Conservation (phyloP, 129 eudicot genomes). For the Chrysanthemum makinoi region DNA sequence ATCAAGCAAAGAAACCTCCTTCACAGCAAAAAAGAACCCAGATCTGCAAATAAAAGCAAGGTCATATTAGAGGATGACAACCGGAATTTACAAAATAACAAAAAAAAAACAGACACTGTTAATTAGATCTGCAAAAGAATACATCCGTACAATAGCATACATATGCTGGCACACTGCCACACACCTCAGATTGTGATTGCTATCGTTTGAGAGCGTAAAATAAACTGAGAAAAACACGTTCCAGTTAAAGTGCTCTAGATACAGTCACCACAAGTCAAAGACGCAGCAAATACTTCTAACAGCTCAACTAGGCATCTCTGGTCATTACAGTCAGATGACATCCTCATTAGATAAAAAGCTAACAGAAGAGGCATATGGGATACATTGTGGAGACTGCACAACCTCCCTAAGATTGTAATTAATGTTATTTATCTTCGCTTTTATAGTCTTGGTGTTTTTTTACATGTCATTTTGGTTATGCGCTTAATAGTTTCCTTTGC, state of each 20-base stretch:
- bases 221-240: neutral
- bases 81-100: neutral
- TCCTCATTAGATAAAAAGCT: no score
- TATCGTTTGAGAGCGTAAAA: slow-evolving; percentile 8
- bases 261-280: neutral
- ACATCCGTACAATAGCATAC: neutral
- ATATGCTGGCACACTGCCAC: neutral
- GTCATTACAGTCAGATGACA: neutral
- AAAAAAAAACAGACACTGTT: neutral
- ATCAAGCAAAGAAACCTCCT: slow-evolving; percentile 83
- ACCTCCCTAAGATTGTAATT: neutral
- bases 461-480: neutral
- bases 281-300: slow-evolving; percentile 1
- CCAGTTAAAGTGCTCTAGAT: neutral
- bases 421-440: slow-evolving; percentile 12
- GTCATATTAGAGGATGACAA: slow-evolving; percentile 9
- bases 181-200: neutral
- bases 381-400: neutral
- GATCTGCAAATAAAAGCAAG: slow-evolving; percentile 41
- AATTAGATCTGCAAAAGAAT: neutral
- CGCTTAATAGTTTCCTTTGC: neutral
- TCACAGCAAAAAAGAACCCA: slow-evolving; percentile 83
- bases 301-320: slow-evolving; percentile 7
- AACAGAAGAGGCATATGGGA: no score
- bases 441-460: neutral